phyloP scores from a whole-genome alignment of 192 early-diverging fungal species.

The Coemansia sp. region DNA sequence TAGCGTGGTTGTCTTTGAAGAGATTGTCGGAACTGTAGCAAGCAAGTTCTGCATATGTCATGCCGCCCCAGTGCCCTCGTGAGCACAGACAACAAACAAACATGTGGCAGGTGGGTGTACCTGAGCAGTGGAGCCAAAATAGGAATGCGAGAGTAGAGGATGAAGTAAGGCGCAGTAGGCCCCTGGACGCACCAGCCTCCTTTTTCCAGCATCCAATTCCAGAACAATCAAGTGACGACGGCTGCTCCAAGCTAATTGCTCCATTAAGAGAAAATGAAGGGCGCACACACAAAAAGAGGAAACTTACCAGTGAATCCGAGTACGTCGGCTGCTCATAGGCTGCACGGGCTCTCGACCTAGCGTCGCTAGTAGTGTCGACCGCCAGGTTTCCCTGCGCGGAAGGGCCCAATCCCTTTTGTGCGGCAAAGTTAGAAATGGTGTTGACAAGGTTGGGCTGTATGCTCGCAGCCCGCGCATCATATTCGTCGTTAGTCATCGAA shows the following conservation, averaged over 20 bases:
- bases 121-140: not conserved
- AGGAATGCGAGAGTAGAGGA: not conserved
- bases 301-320: constrained; percentile 1
- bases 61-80: not conserved
- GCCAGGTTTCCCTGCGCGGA: not conserved
- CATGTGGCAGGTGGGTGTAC: not conserved
- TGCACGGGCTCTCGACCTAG: not conserved
- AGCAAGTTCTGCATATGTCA: not conserved
- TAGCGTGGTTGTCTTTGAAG: not conserved
- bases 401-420: constrained; percentile 16
- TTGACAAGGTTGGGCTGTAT: constrained; percentile 22
- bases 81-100: constrained; percentile 3
- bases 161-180: not conserved
- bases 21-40: not conserved
- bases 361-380: constrained; percentile 3
- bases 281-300: not conserved
- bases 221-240: not conserved
- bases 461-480: constrained; percentile 28
- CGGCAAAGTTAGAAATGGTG: constrained; percentile 21
- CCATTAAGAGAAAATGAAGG: not conserved
- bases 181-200: constrained; percentile 4
- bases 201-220: not conserved
- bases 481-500: constrained; percentile 30
- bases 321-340: not conserved
- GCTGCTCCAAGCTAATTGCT: not conserved